Conservation (phyloP, 1,284 basidiomycete genomes). For the Marasmius oreades region DNA sequence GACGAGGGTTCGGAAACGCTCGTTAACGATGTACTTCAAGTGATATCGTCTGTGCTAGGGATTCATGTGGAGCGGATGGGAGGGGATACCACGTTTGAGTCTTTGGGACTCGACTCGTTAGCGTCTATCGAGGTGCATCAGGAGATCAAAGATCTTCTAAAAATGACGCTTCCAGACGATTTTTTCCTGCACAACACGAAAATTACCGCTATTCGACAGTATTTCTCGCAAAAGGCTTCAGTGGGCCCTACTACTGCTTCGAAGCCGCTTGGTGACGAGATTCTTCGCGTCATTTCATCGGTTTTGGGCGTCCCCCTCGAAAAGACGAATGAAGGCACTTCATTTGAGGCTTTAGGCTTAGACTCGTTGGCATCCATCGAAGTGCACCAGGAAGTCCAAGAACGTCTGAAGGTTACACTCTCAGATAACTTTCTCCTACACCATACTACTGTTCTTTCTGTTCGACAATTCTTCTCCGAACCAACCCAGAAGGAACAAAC, state of each 20-base stretch:
- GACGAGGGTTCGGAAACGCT: too few species aligned
- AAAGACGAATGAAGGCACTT: background rate
- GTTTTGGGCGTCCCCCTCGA: background rate
- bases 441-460: background rate
- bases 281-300: background rate
- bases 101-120: slow-evolving; percentile 2
- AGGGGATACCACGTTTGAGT: background rate
- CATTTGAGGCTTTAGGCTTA: background rate
- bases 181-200: background rate
- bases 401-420: background rate
- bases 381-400: background rate
- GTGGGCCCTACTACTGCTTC: background rate
- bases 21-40: background rate
- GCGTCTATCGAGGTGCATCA: slow-evolving; percentile 4
- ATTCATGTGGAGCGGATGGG: background rate
- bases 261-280: background rate
- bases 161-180: background rate
- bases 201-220: background rate
- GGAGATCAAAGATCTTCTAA: background rate
- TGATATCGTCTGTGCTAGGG: background rate
- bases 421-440: background rate
- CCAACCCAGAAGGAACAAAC: background rate
- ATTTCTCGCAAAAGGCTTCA: background rate
- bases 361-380: background rate
- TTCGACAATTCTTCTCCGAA: background rate